phyloP scores from a whole-genome alignment of 139 green algal genomes.

The Tetradesmus lagerheimii region DNA sequence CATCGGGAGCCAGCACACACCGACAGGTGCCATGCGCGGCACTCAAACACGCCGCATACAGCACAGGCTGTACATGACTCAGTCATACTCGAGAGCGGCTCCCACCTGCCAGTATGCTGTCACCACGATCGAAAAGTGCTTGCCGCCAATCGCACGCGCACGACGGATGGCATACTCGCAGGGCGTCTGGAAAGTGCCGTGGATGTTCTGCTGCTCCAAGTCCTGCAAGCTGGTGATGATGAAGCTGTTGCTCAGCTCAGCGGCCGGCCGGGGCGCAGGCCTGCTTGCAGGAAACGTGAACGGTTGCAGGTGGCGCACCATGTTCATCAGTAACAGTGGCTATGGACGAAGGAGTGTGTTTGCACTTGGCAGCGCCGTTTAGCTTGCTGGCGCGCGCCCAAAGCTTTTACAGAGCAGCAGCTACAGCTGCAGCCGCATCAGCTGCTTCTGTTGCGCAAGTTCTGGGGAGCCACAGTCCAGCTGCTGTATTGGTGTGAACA shows the following conservation, averaged over 20 bases:
- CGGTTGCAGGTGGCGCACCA: background rate
- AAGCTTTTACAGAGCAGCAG: background rate
- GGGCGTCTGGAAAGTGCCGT: slow-evolving; percentile 9
- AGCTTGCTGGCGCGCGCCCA: too few species aligned
- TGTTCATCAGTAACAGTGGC: too few species aligned
- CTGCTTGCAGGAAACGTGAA: background rate
- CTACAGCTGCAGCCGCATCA: too few species aligned
- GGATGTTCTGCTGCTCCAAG: slow-evolving; percentile 38
- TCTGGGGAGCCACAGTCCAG: too few species aligned
- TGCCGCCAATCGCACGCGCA: slow-evolving; percentile 29
- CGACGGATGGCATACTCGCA: slow-evolving; percentile 39
- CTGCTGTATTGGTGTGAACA: too few species aligned
- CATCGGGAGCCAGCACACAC: background rate
- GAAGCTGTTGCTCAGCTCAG: slow-evolving; percentile 49
- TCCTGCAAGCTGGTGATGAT: slow-evolving; percentile 46
- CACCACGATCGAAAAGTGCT: slow-evolving; percentile 41
- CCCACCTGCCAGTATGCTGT: slow-evolving; percentile 39
- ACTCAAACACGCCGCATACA: too few species aligned
- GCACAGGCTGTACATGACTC: too few species aligned
- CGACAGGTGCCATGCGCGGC: too few species aligned
- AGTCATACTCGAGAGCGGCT: too few species aligned
- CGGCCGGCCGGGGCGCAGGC: background rate
- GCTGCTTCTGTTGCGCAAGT: too few species aligned
- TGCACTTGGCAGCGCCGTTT: too few species aligned
- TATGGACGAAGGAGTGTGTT: too few species aligned